Evolutionary conservation across 495 filamentous ascomycete species (phyloP).

Genomic region (Aspergillus ostianus): DNA sequence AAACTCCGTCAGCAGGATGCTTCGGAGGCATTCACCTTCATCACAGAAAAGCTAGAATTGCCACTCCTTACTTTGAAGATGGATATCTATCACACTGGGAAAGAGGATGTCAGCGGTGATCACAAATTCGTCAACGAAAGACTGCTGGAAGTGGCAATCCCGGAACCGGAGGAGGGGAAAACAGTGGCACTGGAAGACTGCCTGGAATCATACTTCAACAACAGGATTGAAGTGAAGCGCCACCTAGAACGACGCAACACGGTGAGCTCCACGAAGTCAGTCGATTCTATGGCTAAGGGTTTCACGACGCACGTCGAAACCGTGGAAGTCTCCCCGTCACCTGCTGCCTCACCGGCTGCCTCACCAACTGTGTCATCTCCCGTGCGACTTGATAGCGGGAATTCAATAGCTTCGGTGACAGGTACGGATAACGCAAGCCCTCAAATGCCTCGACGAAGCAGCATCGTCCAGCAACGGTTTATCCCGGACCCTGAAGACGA

Average conservation of each 20-base stretch:
- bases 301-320: constrained; percentile 56
- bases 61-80: constrained; percentile 90
- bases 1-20: constrained; percentile 81
- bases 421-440: constrained; percentile 24
- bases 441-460: constrained; percentile 45
- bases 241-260: constrained; percentile 67
- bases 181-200: constrained; percentile 82
- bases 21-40: constrained; percentile 93
- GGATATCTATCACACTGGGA: constrained; percentile 89
- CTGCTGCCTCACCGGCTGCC: constrained; percentile 37
- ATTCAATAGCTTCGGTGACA: constrained; percentile 32
- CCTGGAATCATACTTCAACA: constrained; percentile 92
- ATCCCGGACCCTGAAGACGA: constrained; percentile 44
- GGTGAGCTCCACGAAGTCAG: constrained; percentile 47
- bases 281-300: constrained; percentile 52
- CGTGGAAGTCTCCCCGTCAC: constrained; percentile 51
- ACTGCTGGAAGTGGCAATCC: constrained; percentile 83
- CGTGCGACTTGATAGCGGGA: constrained; percentile 29
- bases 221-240: constrained; percentile 83
- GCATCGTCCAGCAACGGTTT: constrained; percentile 62
- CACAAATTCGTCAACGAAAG: constrained; percentile 93
- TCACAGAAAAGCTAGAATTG: constrained; percentile 82
- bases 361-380: constrained; percentile 39
- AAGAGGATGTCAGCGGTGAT: constrained; percentile 77
- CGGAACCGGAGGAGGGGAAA: constrained; percentile 56